Evolutionary conservation across 1,284 basidiomycete genomes (phyloP).

Genomic region (Pyrrhoderma noxium): DNA sequence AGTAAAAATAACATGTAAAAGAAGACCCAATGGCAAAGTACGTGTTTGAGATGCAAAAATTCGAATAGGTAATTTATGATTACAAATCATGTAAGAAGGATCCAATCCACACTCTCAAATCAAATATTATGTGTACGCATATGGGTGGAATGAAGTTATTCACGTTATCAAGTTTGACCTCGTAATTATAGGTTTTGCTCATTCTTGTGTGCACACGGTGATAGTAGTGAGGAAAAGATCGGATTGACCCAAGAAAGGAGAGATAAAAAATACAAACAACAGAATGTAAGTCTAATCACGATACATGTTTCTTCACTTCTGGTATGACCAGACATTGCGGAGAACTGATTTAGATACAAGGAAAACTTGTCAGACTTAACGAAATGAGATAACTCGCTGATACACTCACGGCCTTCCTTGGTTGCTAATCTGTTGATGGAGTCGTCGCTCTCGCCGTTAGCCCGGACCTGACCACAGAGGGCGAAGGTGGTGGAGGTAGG

Average conservation of each 20-base stretch:
- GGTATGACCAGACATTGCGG: slow-evolving; percentile 28
- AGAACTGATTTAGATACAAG: too few species aligned
- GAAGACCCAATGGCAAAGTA: too few species aligned
- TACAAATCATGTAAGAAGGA: too few species aligned
- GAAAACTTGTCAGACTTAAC: not conserved
- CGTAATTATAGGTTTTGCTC: too few species aligned
- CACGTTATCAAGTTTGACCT: too few species aligned
- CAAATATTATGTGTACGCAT: too few species aligned
- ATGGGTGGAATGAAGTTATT: too few species aligned
- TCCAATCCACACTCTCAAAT: too few species aligned
- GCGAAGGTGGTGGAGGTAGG: slow-evolving; percentile 88
- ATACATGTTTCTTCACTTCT: slow-evolving; percentile 22
- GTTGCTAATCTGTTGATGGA: slow-evolving; percentile 96
- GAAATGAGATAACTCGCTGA: not conserved
- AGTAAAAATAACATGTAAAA: too few species aligned
- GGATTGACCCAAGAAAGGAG: not conserved
- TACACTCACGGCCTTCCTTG: slow-evolving; percentile 86
- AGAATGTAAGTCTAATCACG: not conserved
- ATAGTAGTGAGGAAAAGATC: not conserved
- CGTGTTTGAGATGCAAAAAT: too few species aligned
- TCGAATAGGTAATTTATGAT: too few species aligned
- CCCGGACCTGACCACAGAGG: slow-evolving; percentile 89
- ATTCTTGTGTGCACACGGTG: too few species aligned
- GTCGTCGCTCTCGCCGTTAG: slow-evolving; percentile 95
- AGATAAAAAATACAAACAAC: not conserved